Conservation (phyloP, 331 rosid genomes). For the Prunus yedoensis region DNA sequence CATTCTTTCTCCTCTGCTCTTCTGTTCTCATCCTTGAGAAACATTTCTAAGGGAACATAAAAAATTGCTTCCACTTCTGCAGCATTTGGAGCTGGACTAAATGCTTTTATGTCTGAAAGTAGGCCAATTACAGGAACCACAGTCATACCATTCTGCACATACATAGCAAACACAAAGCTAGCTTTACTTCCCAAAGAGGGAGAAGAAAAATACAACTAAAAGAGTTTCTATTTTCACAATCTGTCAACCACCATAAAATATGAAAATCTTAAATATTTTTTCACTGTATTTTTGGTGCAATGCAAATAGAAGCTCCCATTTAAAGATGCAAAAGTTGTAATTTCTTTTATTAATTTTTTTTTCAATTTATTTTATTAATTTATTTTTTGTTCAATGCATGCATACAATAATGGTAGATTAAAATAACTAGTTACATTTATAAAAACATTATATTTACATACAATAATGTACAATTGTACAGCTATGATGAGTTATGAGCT, state of each 20-base stretch:
- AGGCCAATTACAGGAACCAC: conserved; percentile 83
- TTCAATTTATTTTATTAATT: fast-evolving
- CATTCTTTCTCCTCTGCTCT: conserved; percentile 71
- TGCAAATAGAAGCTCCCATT: no score
- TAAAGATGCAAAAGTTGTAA: no score
- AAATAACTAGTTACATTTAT: no score
- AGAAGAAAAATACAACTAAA: neutral
- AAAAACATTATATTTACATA: no score
- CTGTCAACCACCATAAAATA: neutral
- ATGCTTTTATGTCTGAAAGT: conserved; percentile 57
- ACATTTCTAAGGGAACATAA: conserved; percentile 84
- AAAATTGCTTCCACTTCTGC: conserved; percentile 83
- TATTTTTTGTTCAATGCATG: no score
- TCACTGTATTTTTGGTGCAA: no score
- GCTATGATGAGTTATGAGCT: neutral
- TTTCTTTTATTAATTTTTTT: no score
- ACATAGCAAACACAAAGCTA: conserved; percentile 2
- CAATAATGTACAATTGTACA: no score
- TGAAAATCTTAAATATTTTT: neutral
- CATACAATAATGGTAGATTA: no score
- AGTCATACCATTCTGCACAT: conserved; percentile 50
- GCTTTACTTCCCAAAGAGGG: conserved; percentile 7
- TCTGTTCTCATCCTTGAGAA: conserved; percentile 84
- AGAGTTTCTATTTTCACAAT: neutral
- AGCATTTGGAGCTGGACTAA: conserved; percentile 56